Evolutionary conservation across 2,329 filamentous ascomycete genomes (phyloP).

Genomic region (Colletotrichum endophyticum): DNA sequence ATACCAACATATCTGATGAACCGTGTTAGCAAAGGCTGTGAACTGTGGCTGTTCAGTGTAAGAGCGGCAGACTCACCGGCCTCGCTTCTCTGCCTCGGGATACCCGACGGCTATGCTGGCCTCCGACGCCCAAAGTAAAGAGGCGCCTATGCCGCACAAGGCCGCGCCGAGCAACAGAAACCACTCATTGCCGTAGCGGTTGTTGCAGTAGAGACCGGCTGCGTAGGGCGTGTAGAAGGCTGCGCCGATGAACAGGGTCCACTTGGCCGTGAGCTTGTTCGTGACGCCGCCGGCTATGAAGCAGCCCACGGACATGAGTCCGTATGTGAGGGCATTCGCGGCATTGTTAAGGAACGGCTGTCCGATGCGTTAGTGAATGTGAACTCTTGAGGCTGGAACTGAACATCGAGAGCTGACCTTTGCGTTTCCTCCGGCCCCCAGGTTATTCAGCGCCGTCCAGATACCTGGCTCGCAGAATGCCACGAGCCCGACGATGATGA

Average conservation of each 20-base stretch:
- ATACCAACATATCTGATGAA: not conserved
- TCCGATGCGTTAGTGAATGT: not conserved
- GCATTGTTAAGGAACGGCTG: constrained; percentile 7
- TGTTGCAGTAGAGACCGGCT: constrained; percentile 47
- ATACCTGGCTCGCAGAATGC: constrained; percentile 27
- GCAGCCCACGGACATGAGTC: constrained; percentile 15
- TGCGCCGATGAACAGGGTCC: constrained; percentile 44
- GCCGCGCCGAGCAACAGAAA: constrained; percentile 46
- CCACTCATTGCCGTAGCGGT: constrained; percentile 46
- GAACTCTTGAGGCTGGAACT: not conserved
- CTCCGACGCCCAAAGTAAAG: constrained; percentile 39
- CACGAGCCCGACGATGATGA: constrained; percentile 13
- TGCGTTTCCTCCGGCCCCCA: constrained; percentile 24
- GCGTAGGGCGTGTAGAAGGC: constrained; percentile 47
- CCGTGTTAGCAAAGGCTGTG: not conserved
- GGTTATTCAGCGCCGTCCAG: constrained; percentile 26
- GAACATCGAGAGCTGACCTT: not conserved
- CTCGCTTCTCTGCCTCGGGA: constrained; percentile 68
- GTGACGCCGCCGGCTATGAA: constrained; percentile 14
- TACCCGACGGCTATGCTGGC: constrained; percentile 58
- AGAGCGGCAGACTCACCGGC: constrained; percentile 25
- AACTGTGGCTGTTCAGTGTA: not conserved
- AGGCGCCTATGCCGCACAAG: constrained; percentile 42
- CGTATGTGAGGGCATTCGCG: constrained; percentile 9
- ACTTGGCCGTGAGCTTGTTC: constrained; percentile 27